Percentiles rank a stretch among this genome's conserved stretches.
These are phyloP conservation scores for Yamadazyma nakazawae DNA, from an alignment of 805 yeast species.

Conservation along the genomic window DNA sequence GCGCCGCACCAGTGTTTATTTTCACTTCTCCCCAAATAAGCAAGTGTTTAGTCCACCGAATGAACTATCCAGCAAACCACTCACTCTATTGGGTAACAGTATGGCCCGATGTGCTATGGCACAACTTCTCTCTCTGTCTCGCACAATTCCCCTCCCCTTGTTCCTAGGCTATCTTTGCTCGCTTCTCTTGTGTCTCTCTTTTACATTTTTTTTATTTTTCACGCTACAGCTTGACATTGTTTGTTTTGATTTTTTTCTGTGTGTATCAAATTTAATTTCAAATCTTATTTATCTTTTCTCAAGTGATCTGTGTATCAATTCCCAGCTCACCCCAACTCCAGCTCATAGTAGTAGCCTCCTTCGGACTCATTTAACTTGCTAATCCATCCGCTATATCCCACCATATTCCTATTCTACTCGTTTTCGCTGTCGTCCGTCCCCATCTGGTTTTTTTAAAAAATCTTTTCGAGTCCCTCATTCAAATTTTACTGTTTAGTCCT, in stretches of 20 bases:
- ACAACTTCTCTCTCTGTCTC: not conserved
- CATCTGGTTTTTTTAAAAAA: not conserved
- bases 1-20: conserved; percentile 1
- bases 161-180: not conserved
- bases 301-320: not conserved
- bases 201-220: not conserved
- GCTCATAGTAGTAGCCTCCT: not conserved
- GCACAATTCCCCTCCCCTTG: not conserved
- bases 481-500: not conserved
- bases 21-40: not conserved
- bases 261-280: not conserved
- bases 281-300: not conserved
- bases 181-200: not conserved
- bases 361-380: not conserved
- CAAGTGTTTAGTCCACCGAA: not conserved
- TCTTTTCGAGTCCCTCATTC: not conserved
- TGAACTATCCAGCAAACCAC: not conserved
- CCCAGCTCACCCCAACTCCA: not conserved
- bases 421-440: not conserved
- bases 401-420: not conserved
- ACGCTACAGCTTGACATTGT: not conserved
- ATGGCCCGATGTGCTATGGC: not conserved
- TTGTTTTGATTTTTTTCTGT: conserved; percentile 1
- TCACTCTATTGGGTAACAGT: not conserved
- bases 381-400: not conserved